A percentile compares a stretch with the other conserved stretches of the same genome.
phyloP scores from a whole-genome alignment of 495 filamentous ascomycete genomes.

The Collariella sp. region DNA sequence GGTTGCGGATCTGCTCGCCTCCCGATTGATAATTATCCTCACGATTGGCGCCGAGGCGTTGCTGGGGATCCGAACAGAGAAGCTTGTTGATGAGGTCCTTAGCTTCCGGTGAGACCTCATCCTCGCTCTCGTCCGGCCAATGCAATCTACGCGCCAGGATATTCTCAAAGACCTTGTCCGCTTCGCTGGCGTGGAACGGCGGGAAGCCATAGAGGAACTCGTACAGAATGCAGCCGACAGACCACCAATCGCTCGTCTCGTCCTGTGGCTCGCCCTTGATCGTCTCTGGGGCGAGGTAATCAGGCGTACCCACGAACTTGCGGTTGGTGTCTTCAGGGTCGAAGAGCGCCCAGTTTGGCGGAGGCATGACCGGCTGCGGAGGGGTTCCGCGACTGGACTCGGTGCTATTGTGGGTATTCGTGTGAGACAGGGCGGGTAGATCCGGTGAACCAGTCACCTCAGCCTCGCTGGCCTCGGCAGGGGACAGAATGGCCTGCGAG shows the following conservation, averaged over 20 bases:
- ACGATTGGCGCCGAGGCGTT: conserved; percentile 76
- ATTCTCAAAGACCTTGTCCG: conserved; percentile 94
- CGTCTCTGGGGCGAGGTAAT: conserved; percentile 95
- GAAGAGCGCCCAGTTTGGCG: conserved; percentile 91
- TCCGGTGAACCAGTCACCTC: conserved; percentile 65
- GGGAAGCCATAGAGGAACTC: conserved; percentile 90
- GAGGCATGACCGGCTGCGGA: conserved; percentile 72
- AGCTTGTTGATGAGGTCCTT: conserved; percentile 89
- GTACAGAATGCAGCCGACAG: conserved; percentile 92
- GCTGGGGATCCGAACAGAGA: conserved; percentile 69
- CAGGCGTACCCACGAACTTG: conserved; percentile 91
- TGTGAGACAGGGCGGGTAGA: conserved; percentile 53
- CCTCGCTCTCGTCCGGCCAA: conserved; percentile 70
- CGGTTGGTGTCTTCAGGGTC: conserved; percentile 91
- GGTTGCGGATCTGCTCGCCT: conserved; percentile 79
- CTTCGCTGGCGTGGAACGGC: conserved; percentile 84
- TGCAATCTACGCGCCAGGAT: conserved; percentile 81
- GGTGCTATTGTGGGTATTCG: conserved; percentile 45
- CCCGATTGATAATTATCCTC: conserved; percentile 71
- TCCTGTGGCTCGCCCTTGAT: conserved; percentile 93
- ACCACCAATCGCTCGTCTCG: conserved; percentile 99
- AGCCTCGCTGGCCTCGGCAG: conserved; percentile 37
- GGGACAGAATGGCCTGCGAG: conserved; percentile 48
- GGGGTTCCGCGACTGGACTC: conserved; percentile 44
- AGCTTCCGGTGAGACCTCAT: conserved; percentile 69